These are phyloP conservation scores for Lindgomyces ingoldianus DNA, from an alignment of 495 filamentous ascomycete species.

Conservation along the genomic window DNA sequence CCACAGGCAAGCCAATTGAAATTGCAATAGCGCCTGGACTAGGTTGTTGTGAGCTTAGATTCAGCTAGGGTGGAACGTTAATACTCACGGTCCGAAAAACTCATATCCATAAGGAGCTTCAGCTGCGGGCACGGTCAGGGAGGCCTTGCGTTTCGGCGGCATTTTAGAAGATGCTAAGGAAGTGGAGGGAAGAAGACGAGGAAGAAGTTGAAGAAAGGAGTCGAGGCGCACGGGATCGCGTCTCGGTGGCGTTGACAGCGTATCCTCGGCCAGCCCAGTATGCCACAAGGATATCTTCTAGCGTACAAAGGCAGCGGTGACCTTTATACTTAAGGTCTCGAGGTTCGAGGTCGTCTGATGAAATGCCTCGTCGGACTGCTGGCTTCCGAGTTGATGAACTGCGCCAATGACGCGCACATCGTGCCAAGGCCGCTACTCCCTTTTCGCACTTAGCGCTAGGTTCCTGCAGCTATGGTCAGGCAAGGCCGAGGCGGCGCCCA, in stretches of 20 bases:
- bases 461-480: constrained; percentile 4
- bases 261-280: too few species aligned
- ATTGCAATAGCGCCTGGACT: constrained; percentile 76
- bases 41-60: constrained; percentile 35
- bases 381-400: constrained; percentile 1
- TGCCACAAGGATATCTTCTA: too few species aligned
- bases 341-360: constrained; percentile 11
- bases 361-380: neutral
- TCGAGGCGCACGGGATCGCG: neutral
- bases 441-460: constrained; percentile 2
- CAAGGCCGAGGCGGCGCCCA: neutral
- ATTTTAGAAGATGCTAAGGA: neutral
- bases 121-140: constrained; percentile 7
- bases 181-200: neutral
- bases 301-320: neutral
- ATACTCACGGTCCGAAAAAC: constrained; percentile 83
- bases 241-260: neutral
- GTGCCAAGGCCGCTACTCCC: neutral
- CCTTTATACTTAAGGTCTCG: neutral
- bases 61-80: constrained; percentile 8
- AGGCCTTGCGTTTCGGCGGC: constrained; percentile 34
- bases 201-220: constrained; percentile 1
- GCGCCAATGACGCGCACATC: constrained; percentile 10
- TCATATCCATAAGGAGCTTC: constrained; percentile 63
- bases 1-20: constrained; percentile 71